These are phyloP conservation scores for Hansenula lynferdii DNA, from an alignment of 1,139 yeast species.

Conservation along the genomic window DNA sequence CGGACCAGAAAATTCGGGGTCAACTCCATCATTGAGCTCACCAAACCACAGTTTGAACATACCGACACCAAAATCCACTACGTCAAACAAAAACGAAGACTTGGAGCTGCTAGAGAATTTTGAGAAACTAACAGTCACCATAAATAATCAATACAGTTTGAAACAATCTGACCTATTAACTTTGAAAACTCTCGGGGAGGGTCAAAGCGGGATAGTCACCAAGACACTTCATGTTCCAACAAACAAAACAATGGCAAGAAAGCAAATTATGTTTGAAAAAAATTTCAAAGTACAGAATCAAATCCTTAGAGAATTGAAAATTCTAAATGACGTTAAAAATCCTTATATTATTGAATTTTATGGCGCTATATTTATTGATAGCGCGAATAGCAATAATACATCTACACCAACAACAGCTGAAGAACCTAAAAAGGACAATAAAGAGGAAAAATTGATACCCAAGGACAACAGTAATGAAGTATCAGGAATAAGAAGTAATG, in stretches of 20 bases:
- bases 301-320: slow-evolving; percentile 80
- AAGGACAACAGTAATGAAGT: slow-evolving; percentile 8
- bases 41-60: slow-evolving; percentile 9
- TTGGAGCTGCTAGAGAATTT: slow-evolving; percentile 29
- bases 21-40: slow-evolving; percentile 4
- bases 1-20: slow-evolving; percentile 4
- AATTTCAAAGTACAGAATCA: slow-evolving; percentile 76
- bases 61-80: slow-evolving; percentile 16
- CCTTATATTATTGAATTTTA: slow-evolving; percentile 85
- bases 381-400: slow-evolving; percentile 3
- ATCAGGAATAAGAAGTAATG: slow-evolving; percentile 22
- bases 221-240: slow-evolving; percentile 88
- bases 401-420: slow-evolving; percentile 3
- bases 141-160: slow-evolving; percentile 30
- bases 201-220: slow-evolving; percentile 90
- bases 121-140: slow-evolving; percentile 26
- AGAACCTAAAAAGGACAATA: slow-evolving; percentile 5
- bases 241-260: slow-evolving; percentile 86
- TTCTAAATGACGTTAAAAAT: slow-evolving; percentile 83
- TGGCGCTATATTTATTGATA: slow-evolving; percentile 51
- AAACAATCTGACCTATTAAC: slow-evolving; percentile 67
- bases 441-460: slow-evolving; percentile 8
- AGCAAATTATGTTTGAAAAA: slow-evolving; percentile 81
- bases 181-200: slow-evolving; percentile 79
- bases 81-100: slow-evolving; percentile 24